Conservation (phyloP, 768 basidiomycete genomes). For the Tulasnella sp. region DNA sequence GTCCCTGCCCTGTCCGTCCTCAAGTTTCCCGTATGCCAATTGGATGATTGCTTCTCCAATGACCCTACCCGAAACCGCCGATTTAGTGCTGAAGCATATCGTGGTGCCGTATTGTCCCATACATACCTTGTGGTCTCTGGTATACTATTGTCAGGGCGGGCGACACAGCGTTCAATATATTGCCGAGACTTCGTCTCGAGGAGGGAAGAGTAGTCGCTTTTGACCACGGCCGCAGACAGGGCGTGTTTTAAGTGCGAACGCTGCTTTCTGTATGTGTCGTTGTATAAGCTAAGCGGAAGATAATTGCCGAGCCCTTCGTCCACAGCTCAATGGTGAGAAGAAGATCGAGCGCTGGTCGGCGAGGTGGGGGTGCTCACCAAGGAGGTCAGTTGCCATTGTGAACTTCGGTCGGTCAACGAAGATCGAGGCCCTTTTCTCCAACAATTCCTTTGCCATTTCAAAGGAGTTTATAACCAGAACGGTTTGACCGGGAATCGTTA, state of each 20-base stretch:
- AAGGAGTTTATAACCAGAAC: conserved; percentile 20
- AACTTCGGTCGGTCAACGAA: conserved; percentile 27
- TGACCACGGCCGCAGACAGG: background rate
- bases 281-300: background rate
- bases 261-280: background rate
- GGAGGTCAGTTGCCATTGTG: background rate
- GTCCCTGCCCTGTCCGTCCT: background rate
- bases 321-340: background rate
- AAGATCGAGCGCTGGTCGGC: background rate
- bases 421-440: conserved; percentile 27
- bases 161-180: background rate
- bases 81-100: too few species aligned
- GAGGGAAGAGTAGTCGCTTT: background rate
- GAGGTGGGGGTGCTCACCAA: background rate
- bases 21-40: background rate
- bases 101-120: too few species aligned
- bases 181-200: background rate
- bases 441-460: conserved; percentile 25
- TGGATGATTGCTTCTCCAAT: background rate
- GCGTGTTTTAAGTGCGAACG: background rate
- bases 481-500: conserved; percentile 19
- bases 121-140: background rate
- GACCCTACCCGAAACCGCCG: background rate
- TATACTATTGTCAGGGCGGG: background rate
- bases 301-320: background rate